Evolutionary conservation across 768 basidiomycete species (phyloP).

Genomic region (Lactarius evosmus): DNA sequence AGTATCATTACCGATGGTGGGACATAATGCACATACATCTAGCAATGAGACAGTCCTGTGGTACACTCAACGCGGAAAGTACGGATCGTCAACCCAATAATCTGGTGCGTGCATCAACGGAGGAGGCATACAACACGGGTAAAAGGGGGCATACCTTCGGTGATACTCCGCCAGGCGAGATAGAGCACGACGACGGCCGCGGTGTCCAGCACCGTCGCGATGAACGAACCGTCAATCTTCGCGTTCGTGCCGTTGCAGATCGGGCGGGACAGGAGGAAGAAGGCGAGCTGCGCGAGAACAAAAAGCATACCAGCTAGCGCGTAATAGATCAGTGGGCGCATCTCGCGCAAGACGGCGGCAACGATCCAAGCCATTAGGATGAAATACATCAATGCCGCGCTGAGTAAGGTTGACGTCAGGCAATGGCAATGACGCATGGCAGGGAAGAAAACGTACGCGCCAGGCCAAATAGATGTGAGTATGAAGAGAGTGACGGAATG

Average conservation of each 20-base stretch:
- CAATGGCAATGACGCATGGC: neutral
- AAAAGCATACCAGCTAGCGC: constrained; percentile 72
- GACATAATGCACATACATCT: constrained; percentile 9
- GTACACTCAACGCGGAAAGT: constrained; percentile 35
- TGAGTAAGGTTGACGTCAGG: constrained; percentile 31
- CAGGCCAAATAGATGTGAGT: constrained; percentile 77
- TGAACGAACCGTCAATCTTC: constrained; percentile 82
- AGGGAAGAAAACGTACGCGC: constrained; percentile 46
- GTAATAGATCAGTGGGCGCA: constrained; percentile 78
- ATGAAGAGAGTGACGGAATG: constrained; percentile 76
- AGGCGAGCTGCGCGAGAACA: constrained; percentile 74
- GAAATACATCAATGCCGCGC: constrained; percentile 68
- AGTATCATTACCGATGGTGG: neutral
- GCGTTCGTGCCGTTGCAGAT: constrained; percentile 66
- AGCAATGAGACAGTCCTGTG: neutral
- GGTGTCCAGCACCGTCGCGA: constrained; percentile 83
- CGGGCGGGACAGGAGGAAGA: constrained; percentile 73
- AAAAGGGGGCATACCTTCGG: constrained; percentile 62
- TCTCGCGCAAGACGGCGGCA: constrained; percentile 69
- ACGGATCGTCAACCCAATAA: constrained; percentile 48
- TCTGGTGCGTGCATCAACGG: constrained; percentile 30
- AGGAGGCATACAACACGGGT: neutral
- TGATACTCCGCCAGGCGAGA: constrained; percentile 83
- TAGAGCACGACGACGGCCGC: constrained; percentile 65
- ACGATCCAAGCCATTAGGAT: constrained; percentile 79